A percentile compares a stretch with the other conserved stretches of the same genome.
Evolutionary conservation across 768 basidiomycete species (phyloP).

Genomic region (Phaffia australis): DNA sequence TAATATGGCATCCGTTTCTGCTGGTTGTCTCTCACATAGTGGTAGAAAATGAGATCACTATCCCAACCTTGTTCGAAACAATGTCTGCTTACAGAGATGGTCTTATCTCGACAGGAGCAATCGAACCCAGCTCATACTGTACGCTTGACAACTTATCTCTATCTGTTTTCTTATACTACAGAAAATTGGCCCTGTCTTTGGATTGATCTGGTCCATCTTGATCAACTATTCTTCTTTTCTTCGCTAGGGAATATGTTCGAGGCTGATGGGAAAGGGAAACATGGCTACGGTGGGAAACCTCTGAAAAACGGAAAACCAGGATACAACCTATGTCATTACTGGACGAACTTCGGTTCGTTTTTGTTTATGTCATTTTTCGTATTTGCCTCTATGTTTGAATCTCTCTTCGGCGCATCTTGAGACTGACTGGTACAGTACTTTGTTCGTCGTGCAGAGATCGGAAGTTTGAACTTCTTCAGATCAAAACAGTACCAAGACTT

Average conservation of each 20-base stretch:
- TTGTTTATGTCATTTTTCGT: neutral
- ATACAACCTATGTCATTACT: conserved; percentile 22
- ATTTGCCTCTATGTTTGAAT: neutral
- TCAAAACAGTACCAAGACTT: conserved; percentile 18
- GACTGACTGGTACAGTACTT: neutral
- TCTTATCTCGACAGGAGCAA: conserved; percentile 7
- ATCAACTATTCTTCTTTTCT: too few species aligned
- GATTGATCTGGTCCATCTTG: neutral
- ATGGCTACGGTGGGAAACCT: conserved; percentile 11
- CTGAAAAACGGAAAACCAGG: conserved; percentile 8
- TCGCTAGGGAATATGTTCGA: conserved; percentile 22
- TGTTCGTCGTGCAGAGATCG: conserved; percentile 7
- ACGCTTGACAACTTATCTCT: neutral
- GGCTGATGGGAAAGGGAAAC: conserved; percentile 19
- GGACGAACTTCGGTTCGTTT: conserved; percentile 22
- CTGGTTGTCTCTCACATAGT: neutral
- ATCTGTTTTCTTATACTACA: neutral
- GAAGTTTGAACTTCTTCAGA: conserved; percentile 14
- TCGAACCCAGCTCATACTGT: conserved; percentile 12
- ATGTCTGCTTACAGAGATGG: conserved; percentile 9
- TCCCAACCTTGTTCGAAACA: conserved; percentile 15
- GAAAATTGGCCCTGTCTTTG: neutral
- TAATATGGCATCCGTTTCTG: too few species aligned
- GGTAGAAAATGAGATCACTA: conserved; percentile 13
- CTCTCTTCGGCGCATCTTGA: neutral